These are phyloP conservation scores for Cryptosporidium andersoni DNA, from an alignment of 169 alveolate genomes.

Conservation along the genomic window DNA sequence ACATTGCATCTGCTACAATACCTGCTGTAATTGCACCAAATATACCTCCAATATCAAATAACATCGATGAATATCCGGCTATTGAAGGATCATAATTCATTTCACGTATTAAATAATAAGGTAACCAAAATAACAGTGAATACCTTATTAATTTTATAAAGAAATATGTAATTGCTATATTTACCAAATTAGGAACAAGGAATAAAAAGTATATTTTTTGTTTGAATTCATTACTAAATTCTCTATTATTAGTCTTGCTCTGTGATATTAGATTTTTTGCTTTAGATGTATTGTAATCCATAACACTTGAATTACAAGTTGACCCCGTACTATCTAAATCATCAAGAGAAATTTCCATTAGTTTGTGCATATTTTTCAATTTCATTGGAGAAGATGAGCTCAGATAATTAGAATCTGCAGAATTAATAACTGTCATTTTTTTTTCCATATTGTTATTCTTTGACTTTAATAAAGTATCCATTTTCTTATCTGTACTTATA, in stretches of 20 bases:
- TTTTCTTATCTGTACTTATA: too few species aligned
- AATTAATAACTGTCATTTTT: too few species aligned
- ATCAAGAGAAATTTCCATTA: background rate
- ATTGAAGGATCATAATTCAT: conserved; percentile 61
- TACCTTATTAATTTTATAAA: conserved; percentile 76
- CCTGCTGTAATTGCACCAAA: conserved; percentile 77
- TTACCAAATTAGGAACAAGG: conserved; percentile 26
- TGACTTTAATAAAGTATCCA: too few species aligned
- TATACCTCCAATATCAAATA: conserved; percentile 77
- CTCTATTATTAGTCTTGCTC: conserved; percentile 2
- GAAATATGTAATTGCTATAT: conserved; percentile 72
- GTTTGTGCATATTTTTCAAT: conserved; percentile 7
- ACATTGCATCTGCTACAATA: conserved; percentile 36
- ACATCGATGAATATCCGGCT: conserved; percentile 75
- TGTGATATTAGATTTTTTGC: conserved; percentile 1
- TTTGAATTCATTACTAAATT: background rate
- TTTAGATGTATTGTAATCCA: conserved; percentile 1
- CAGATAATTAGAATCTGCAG: too few species aligned
- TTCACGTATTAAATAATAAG: conserved; percentile 72
- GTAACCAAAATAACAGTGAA: conserved; percentile 77
- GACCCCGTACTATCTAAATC: too few species aligned
- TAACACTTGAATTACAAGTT: background rate
- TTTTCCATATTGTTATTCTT: too few species aligned
- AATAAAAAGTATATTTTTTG: conserved; percentile 7
- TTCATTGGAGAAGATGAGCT: conserved; percentile 35